Conservation (phyloP, 371 early-diverging fungal genomes). For the Actinomortierella wolfii region DNA sequence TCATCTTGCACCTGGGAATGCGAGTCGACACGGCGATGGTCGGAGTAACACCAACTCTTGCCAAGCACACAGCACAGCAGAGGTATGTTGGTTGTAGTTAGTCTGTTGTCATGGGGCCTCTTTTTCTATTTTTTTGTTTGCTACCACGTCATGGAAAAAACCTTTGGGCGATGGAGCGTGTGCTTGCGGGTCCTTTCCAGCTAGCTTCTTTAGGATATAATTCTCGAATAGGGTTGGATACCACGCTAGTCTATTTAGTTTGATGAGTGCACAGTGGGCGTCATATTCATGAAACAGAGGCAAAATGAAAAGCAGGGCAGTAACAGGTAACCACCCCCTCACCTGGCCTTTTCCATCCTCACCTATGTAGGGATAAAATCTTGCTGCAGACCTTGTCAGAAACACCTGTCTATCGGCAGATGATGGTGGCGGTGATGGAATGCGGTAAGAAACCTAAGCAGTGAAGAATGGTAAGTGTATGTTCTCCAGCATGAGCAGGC, state of each 20-base stretch:
- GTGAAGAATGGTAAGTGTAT: too few relatives aligned
- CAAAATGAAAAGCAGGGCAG: too few relatives aligned
- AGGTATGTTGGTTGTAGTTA: slow-evolving; percentile 10
- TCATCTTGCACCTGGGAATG: slow-evolving; percentile 29
- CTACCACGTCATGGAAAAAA: too few relatives aligned
- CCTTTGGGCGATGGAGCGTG: too few relatives aligned
- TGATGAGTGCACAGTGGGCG: neutral
- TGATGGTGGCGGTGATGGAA: slow-evolving; percentile 27
- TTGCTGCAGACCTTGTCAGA: slow-evolving; percentile 29
- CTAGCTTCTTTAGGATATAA: too few relatives aligned
- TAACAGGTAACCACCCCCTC: neutral
- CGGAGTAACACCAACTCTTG: slow-evolving; percentile 13
- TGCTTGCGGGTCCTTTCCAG: too few relatives aligned
- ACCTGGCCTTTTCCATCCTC: neutral
- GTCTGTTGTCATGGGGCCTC: neutral
- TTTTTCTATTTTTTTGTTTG: too few relatives aligned
- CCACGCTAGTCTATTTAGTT: too few relatives aligned
- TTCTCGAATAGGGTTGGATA: too few relatives aligned
- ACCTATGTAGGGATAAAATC: slow-evolving; percentile 28
- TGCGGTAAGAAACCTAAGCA: slow-evolving; percentile 12
- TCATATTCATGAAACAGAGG: slow-evolving; percentile 3
- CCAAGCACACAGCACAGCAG: slow-evolving; percentile 45
- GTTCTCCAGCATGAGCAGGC: too few relatives aligned
- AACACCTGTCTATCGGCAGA: slow-evolving; percentile 29
- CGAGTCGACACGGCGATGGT: slow-evolving; percentile 42